Conservation (phyloP, 805 yeast genomes). For the Suhomyces kilbournensis region DNA sequence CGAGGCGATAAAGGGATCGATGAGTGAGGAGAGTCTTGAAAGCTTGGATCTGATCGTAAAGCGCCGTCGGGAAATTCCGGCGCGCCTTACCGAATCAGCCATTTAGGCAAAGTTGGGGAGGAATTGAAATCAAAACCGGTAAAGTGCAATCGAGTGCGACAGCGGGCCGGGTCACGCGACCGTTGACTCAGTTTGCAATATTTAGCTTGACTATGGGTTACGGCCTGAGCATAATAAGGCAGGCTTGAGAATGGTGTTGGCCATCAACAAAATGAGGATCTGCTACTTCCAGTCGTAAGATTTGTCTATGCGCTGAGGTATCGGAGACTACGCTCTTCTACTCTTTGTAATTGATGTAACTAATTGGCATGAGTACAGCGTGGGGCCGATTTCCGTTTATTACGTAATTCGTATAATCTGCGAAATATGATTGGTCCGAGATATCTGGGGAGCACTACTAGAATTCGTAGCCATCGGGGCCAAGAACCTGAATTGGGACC, state of each 20-base stretch:
- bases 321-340: background rate
- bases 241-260: background rate
- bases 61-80: conserved; percentile 1
- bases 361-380: background rate
- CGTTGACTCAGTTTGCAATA: background rate
- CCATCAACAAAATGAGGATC: background rate
- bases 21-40: background rate
- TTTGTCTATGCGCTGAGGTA: background rate
- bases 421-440: background rate
- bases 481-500: background rate
- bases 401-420: background rate
- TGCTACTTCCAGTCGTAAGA: background rate
- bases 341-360: too few relatives aligned
- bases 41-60: background rate
- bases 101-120: background rate
- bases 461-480: background rate
- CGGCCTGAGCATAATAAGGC: background rate
- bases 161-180: conserved; percentile 7
- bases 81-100: background rate
- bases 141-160: conserved; percentile 5
- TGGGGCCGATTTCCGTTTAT: background rate
- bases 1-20: background rate
- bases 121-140: background rate
- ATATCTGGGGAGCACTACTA: background rate
- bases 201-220: background rate